Base-by-base conservation (phyloP, 164 flowering plant species). In the Annona squamosa region DNA sequence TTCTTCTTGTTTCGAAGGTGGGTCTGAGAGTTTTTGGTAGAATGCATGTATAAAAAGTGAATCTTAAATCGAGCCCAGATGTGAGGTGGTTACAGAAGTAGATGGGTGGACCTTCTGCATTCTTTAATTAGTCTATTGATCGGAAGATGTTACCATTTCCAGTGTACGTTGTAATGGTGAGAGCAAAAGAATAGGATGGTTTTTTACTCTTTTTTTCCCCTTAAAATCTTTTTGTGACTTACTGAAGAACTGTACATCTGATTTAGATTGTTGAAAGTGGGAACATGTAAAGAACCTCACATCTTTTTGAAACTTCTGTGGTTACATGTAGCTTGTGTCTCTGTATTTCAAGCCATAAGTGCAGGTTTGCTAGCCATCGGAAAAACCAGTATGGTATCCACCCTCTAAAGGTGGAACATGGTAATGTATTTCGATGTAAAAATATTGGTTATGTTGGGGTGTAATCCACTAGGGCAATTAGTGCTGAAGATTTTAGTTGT, bases 1-100 rank as follows among this genome's bases (percentile, higher is more conserved):
- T 66, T 66, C 16, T 66, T 66, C 16, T 42, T 66, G 68, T 66
- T 66, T 52, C 2, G 12, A 66, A 13, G 68, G 68, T 26, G 68
- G 59, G 9, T 66, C 42, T 44, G 44, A 5, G 2, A 13, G 68
- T 42, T 66, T 66, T 65, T 65, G 44, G 47, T 66, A 13, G 3
- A 43, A 46, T 42, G 43, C 2, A 46, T 46, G 16, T 17, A 12
- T 46, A 42, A 66, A 2, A 66, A 66, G 43, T 64, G 42, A 66
- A 66, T 44, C 43, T 44, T 42, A 17, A 41, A 43, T 66, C 68
- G 16, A 16, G 42, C 45, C 68, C 43, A 66, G 65, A 19, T 52
- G 37, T 42, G 5, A 66, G 68, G 43, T 66, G 42, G 46, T 44
- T 66, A 42, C 17, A 46, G 18, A 41, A 66, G 44, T 37, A 42